Conservation (phyloP, 768 basidiomycete genomes). For the Clathrus columnatus region DNA sequence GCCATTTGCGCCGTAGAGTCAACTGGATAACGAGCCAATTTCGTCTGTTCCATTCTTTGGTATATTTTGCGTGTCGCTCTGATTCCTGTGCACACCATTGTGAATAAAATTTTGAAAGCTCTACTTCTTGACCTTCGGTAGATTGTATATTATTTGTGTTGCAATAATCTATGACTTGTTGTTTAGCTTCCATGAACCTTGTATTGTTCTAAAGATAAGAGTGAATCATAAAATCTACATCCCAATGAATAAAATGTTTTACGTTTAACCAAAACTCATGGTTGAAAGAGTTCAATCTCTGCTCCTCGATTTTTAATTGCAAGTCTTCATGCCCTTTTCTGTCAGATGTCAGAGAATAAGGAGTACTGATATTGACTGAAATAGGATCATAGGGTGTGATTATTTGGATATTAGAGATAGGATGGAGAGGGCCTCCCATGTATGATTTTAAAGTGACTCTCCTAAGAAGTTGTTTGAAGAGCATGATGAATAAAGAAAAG, state of each 20-base stretch:
- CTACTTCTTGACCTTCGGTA: constrained; percentile 51
- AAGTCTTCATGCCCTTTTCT: constrained; percentile 41
- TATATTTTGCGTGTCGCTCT: constrained; percentile 48
- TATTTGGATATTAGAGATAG: constrained; percentile 57
- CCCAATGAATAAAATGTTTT: constrained; percentile 22
- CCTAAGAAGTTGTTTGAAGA: background rate
- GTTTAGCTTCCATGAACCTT: constrained; percentile 68
- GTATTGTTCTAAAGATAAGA: constrained; percentile 70
- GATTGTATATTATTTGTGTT: constrained; percentile 33
- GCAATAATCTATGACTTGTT: constrained; percentile 46
- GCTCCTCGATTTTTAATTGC: constrained; percentile 60
- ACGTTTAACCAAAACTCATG: constrained; percentile 79
- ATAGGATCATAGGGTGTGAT: constrained; percentile 21
- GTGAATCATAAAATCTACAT: too few relatives aligned
- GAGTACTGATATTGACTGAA: too few relatives aligned
- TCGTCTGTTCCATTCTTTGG: constrained; percentile 55
- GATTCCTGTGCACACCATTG: constrained; percentile 70
- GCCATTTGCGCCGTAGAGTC: constrained; percentile 47
- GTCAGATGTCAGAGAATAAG: constrained; percentile 55
- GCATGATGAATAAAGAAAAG: background rate
- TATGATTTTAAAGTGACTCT: background rate
- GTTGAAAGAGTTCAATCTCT: constrained; percentile 66
- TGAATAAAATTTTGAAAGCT: constrained; percentile 63
- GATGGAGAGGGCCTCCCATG: constrained; percentile 69
- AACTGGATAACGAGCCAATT: constrained; percentile 50